Evolutionary conservation across 176 grass and related monocot genomes (phyloP), one percentile per base, ranked within the genome.

Genomic region (Oryza officinalis): DNA sequence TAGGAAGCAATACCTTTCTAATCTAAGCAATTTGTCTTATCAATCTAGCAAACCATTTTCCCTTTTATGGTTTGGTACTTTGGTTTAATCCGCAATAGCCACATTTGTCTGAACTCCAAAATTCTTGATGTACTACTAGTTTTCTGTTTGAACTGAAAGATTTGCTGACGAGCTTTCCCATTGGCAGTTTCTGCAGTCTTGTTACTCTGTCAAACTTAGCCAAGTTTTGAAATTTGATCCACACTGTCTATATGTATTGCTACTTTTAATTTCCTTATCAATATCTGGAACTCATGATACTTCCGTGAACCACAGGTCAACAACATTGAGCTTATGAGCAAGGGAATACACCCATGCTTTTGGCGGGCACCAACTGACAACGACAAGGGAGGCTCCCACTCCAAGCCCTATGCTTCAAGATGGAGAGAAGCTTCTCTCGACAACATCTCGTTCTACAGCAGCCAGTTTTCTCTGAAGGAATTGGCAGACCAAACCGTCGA

Each of bases 321-420:
- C 5, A 43, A 61, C 4, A 65, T 89, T 25, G 88, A 82, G 72
- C 83, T 98, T 75, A 79, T 88, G 75, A 88, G 83, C 75, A 86
- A 95, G 44, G 91, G 96, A 10, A 87, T 94, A 85, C 76, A 93
- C 87, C 96, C 93, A 54, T 94, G 96, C 76, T 91, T 98, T 46
- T 98, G 93, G 89, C 88, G 96, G 4, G 89, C 96, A 77, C 87
- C 90, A 78, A 95, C 89, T n/a, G 91, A 98, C 80, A 98, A 98
- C 5, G 96, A 98, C 91, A 95, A 95, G 26, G 93, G 92, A 45
- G 93, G 89, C n/a, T 86, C 14, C 80, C 26, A 8, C 81, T 23
- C 82, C 64, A 88, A 90, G 76, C 69, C 91, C 20, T 95, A 90
- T 67, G 64, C 43, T 47, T 92, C 77, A 57, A 91, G 50, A 84